Evolutionary conservation across 768 basidiomycete genomes (phyloP).

Genomic region (Cyclocybe cylindracea): DNA sequence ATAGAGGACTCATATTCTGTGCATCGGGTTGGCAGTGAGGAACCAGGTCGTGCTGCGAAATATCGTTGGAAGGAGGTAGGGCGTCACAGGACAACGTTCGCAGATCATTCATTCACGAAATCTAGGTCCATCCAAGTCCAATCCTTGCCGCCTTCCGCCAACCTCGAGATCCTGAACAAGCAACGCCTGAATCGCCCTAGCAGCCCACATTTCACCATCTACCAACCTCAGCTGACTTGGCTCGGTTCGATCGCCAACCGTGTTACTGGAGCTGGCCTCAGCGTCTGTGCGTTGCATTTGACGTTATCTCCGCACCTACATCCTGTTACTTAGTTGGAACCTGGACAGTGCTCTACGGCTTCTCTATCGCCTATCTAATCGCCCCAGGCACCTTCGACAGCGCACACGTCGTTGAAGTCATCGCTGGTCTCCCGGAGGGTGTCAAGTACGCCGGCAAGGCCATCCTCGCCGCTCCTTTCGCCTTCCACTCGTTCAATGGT

Average conservation of each 20-base stretch:
- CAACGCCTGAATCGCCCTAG: constrained; percentile 89
- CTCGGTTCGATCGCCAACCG: constrained; percentile 84
- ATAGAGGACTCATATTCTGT: constrained; percentile 18
- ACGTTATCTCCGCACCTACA: too few relatives aligned
- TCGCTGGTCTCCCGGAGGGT: constrained; percentile 70
- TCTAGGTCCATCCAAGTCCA: constrained; percentile 61
- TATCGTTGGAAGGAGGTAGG: constrained; percentile 44
- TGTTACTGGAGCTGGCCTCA: constrained; percentile 78
- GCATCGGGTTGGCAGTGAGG: constrained; percentile 31
- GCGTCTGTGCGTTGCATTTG: constrained; percentile 57
- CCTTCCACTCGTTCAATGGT: constrained; percentile 91
- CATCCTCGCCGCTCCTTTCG: constrained; percentile 82
- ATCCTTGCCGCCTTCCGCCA: constrained; percentile 61
- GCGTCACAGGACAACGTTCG: not conserved
- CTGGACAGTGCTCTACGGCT: constrained; percentile 78
- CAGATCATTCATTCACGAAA: not conserved
- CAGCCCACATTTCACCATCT: constrained; percentile 96
- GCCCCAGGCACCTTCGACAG: constrained; percentile 83
- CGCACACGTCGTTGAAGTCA: constrained; percentile 70
- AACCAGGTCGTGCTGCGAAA: constrained; percentile 43
- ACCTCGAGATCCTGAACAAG: constrained; percentile 71
- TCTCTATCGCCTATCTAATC: constrained; percentile 82
- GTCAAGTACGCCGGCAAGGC: constrained; percentile 78
- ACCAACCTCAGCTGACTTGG: constrained; percentile 95
- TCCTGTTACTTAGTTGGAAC: not conserved